Conservation (phyloP, 345 rosid genomes). For the Leavenworthia alabamica region DNA sequence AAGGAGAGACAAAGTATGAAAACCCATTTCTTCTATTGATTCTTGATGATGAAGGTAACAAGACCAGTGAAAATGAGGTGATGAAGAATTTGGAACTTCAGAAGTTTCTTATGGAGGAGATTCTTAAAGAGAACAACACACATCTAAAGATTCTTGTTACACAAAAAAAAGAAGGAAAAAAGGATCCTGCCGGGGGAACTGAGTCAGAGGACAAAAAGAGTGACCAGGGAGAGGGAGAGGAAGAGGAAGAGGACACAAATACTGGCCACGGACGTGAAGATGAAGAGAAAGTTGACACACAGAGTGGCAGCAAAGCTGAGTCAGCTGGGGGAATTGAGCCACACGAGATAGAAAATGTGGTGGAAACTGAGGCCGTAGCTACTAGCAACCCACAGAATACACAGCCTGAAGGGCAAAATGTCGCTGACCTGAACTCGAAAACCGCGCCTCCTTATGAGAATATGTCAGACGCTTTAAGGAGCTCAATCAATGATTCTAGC, state of each 20-base stretch:
- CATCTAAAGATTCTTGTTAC: conserved; percentile 21
- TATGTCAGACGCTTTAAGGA: background rate
- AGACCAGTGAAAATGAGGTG: background rate
- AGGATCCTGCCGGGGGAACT: background rate
- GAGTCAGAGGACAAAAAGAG: background rate
- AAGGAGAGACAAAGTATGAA: background rate
- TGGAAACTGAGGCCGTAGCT: background rate
- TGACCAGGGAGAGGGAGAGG: background rate
- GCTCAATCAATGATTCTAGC: background rate
- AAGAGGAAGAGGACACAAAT: background rate
- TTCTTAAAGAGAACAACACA: background rate
- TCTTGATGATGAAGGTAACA: conserved; percentile 36
- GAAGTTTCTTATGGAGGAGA: background rate
- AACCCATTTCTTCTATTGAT: conserved; percentile 32
- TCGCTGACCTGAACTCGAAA: too few relatives aligned
- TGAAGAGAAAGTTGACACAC: too few relatives aligned
- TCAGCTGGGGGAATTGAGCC: background rate
- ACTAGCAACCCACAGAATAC: background rate
- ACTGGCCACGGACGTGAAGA: background rate
- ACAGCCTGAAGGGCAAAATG: background rate
- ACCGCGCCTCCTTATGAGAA: too few relatives aligned
- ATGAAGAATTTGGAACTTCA: background rate
- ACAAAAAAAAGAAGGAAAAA: background rate
- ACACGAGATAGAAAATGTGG: background rate
- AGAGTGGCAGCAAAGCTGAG: background rate